phyloP scores from a whole-genome alignment of 805 yeast species.

The Wickerhamomyces silvicola region DNA sequence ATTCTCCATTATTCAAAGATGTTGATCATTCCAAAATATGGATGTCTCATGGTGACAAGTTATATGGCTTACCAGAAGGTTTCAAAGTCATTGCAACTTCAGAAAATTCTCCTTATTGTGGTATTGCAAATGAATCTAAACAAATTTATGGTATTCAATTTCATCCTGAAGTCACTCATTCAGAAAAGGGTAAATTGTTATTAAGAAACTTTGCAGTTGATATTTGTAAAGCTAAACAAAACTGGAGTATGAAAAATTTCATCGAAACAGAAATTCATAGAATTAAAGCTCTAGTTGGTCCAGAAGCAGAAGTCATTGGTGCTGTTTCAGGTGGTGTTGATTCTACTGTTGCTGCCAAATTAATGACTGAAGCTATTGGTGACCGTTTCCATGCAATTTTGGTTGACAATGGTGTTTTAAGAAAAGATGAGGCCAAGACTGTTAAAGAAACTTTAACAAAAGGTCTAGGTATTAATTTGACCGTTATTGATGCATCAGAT shows the following conservation, averaged over 20 bases:
- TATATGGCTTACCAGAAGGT: conserved; percentile 83
- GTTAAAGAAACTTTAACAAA: conserved; percentile 87
- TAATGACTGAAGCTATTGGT: conserved; percentile 97
- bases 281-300: conserved; percentile 88
- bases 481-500: conserved; percentile 91
- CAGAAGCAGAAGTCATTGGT: conserved; percentile 97
- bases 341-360: conserved; percentile 97
- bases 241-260: conserved; percentile 98
- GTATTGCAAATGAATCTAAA: conserved; percentile 70
- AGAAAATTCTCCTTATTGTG: conserved; percentile 93
- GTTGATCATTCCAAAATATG: conserved; percentile 94
- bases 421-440: conserved; percentile 83
- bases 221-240: conserved; percentile 79
- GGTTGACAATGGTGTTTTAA: conserved; percentile 97
- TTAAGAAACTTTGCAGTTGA: conserved; percentile 89
- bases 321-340: conserved; percentile 99
- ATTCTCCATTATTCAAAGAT: conserved; percentile 72
- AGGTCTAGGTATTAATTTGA: conserved; percentile 90
- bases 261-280: conserved; percentile 94
- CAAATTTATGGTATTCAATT: conserved; percentile 92
- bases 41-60: conserved; percentile 99
- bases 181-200: conserved; percentile 80
- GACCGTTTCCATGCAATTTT: conserved; percentile 97
- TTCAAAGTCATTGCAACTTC: conserved; percentile 87
- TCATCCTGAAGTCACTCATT: conserved; percentile 98